phyloP scores from a whole-genome alignment of 768 basidiomycete species.

The Trichaptum fuscoviolaceum region DNA sequence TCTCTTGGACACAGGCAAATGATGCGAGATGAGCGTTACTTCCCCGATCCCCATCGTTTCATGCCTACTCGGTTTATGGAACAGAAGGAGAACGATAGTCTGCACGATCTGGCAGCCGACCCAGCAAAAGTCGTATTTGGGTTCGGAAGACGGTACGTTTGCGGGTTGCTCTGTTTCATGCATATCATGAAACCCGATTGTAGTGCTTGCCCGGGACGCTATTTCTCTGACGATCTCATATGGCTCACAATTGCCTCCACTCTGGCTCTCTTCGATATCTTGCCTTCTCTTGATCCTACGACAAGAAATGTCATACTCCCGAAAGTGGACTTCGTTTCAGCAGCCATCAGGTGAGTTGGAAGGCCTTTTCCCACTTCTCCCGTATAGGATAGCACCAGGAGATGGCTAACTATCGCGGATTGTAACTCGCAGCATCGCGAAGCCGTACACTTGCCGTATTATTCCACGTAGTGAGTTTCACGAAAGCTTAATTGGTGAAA shows the following conservation, averaged over 20 bases:
- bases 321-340: conserved; percentile 28
- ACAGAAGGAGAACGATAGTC: conserved; percentile 14
- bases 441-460: not conserved
- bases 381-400: not conserved
- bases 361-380: not conserved
- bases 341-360: conserved; percentile 21
- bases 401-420: not conserved
- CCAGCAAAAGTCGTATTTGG: conserved; percentile 30
- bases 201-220: conserved; percentile 20
- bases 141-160: conserved; percentile 26
- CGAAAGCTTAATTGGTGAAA: not conserved
- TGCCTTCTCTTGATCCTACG: conserved; percentile 16
- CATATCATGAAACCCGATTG: conserved; percentile 2
- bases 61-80: conserved; percentile 19
- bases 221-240: conserved; percentile 24
- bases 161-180: not conserved
- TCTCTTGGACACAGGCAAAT: conserved; percentile 17
- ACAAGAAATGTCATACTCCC: conserved; percentile 25
- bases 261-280: conserved; percentile 16
- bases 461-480: not conserved
- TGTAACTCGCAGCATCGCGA: conserved; percentile 1
- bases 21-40: conserved; percentile 15
- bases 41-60: conserved; percentile 17
- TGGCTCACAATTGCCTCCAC: conserved; percentile 21
- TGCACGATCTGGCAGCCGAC: conserved; percentile 19